Conservation (phyloP, 2,329 filamentous ascomycete species). For the Ceratocystis albifundus region DNA sequence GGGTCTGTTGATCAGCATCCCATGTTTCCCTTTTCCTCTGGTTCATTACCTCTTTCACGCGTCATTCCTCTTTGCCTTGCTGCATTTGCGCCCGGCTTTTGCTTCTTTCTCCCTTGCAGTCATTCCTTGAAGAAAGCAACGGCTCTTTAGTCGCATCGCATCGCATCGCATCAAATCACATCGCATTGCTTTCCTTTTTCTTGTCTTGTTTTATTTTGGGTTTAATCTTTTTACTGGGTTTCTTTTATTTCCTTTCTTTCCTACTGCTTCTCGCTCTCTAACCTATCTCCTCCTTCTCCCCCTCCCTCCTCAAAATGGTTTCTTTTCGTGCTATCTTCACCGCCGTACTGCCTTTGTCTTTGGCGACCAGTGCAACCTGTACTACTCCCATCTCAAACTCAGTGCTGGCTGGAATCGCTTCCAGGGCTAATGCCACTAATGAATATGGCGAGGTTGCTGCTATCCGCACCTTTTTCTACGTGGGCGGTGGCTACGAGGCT, state of each 20-base stretch:
- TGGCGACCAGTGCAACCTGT: constrained; percentile 17
- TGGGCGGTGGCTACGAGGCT: constrained; percentile 31
- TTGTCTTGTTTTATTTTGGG: too few relatives aligned
- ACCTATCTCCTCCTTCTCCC: background rate
- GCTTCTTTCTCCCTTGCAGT: constrained; percentile 10
- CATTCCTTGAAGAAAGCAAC: constrained; percentile 3
- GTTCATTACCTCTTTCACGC: background rate
- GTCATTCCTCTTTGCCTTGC: background rate
- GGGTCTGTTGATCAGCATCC: background rate
- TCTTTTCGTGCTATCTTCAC: constrained; percentile 14
- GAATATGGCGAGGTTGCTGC: constrained; percentile 25
- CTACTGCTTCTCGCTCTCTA: background rate
- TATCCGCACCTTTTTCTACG: constrained; percentile 30
- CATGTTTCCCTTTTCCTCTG: background rate
- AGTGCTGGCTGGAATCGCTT: constrained; percentile 10
- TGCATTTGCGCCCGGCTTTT: background rate
- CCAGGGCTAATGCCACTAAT: constrained; percentile 15
- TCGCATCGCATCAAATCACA: background rate
- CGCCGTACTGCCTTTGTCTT: constrained; percentile 9
- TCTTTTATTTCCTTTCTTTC: background rate
- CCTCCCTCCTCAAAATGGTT: constrained; percentile 11
- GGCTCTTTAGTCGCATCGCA: too few relatives aligned
- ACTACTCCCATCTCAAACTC: constrained; percentile 15
- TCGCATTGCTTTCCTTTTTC: background rate
- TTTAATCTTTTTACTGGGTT: background rate